Conservation (phyloP, 257 asterid species). For the Nyctanthes arbortristis region DNA sequence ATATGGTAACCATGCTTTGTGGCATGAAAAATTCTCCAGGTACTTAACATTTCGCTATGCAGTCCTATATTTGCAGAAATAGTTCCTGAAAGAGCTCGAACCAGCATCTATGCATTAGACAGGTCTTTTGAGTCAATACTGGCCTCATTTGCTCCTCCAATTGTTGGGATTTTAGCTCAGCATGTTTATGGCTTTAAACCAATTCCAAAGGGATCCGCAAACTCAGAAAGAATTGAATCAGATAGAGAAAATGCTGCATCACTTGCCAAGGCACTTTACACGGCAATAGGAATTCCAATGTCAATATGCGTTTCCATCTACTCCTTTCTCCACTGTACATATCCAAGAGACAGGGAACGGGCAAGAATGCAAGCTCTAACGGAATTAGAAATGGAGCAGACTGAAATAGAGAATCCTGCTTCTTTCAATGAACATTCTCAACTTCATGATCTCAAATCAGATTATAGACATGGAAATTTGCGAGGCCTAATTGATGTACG, state of each 20-base stretch:
- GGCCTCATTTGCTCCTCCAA: constrained; percentile 83
- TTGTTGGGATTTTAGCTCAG: constrained; percentile 73
- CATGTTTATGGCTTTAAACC: too few species aligned
- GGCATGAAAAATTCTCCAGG: too few species aligned
- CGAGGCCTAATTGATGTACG: constrained; percentile 40
- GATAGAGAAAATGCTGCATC: constrained; percentile 84
- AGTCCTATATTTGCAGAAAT: too few species aligned
- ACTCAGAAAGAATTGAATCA: constrained; percentile 39
- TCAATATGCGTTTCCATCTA: constrained; percentile 59
- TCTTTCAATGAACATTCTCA: constrained; percentile 29
- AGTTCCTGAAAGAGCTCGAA: constrained; percentile 74
- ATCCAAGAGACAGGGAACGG: too few species aligned
- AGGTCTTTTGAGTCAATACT: constrained; percentile 78
- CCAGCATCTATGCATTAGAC: constrained; percentile 78
- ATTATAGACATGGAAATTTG: constrained; percentile 25
- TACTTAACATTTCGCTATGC: too few species aligned
- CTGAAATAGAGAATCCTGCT: constrained; percentile 33
- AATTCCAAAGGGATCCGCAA: constrained; percentile 37
- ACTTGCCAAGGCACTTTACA: constrained; percentile 86
- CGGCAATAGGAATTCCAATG: constrained; percentile 79
- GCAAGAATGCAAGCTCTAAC: constrained; percentile 67
- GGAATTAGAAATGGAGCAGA: constrained; percentile 54
- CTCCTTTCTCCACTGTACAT: constrained; percentile 70
- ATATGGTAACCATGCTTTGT: too few species aligned
- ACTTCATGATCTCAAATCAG: constrained; percentile 26